A percentile compares a stretch with the other conserved stretches of the same genome.
phyloP scores from a whole-genome alignment of 495 filamentous ascomycete genomes.

The Aspergillus leporis region DNA sequence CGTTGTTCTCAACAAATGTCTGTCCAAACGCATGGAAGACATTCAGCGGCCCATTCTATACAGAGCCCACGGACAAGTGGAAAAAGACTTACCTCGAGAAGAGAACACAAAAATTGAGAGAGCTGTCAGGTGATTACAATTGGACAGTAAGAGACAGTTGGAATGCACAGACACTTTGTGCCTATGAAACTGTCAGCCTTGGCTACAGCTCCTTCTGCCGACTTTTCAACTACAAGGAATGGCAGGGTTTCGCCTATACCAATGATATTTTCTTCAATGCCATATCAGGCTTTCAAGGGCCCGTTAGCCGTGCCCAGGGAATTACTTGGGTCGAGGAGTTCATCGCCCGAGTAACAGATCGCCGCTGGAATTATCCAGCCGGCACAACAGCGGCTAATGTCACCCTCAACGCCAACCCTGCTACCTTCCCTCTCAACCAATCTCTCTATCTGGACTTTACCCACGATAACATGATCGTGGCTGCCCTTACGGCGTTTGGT shows the following conservation, averaged over 20 bases:
- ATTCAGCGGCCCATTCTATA: slow-evolving; percentile 3
- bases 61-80: slow-evolving; percentile 31
- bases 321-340: slow-evolving; percentile 63
- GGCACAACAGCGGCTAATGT: slow-evolving; percentile 45
- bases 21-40: slow-evolving; percentile 35
- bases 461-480: slow-evolving; percentile 34
- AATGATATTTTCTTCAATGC: slow-evolving; percentile 58
- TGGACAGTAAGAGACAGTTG: slow-evolving; percentile 54
- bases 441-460: slow-evolving; percentile 43
- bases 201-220: slow-evolving; percentile 56
- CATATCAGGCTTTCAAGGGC: slow-evolving; percentile 52
- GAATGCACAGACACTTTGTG: slow-evolving; percentile 55
- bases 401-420: slow-evolving; percentile 46
- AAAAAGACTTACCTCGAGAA: slow-evolving; percentile 44
- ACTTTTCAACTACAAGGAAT: slow-evolving; percentile 53
- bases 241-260: slow-evolving; percentile 51
- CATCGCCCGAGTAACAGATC: slow-evolving; percentile 55
- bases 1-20: slow-evolving; percentile 34
- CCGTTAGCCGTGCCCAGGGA: slow-evolving; percentile 57
- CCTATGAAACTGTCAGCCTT: slow-evolving; percentile 60
- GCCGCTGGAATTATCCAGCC: slow-evolving; percentile 40
- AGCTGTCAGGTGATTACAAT: slow-evolving; percentile 44
- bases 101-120: slow-evolving; percentile 49
- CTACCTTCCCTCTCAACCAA: slow-evolving; percentile 51
- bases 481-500: slow-evolving; percentile 50